phyloP scores from a whole-genome alignment of 2,329 filamentous ascomycete species.

The Drechslera avenae region DNA sequence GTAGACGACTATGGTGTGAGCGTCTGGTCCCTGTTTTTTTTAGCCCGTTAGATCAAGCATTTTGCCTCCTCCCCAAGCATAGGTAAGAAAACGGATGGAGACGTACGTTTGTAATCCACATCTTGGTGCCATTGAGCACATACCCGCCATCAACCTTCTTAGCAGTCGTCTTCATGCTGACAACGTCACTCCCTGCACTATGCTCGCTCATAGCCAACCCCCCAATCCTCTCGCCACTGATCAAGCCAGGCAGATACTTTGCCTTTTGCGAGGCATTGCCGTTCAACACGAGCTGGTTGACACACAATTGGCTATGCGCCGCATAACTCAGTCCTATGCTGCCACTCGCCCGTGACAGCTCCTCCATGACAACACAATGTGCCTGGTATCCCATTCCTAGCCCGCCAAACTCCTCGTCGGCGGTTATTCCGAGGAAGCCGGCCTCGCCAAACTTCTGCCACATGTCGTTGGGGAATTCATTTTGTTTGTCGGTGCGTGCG shows the following conservation, averaged over 20 bases:
- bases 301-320: constrained; percentile 92
- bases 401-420: constrained; percentile 88
- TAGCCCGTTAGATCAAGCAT: background rate
- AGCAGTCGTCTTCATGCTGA: constrained; percentile 90
- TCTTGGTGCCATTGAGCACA: constrained; percentile 86
- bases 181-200: constrained; percentile 88
- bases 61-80: background rate
- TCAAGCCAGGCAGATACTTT: constrained; percentile 77
- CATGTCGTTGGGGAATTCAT: constrained; percentile 88
- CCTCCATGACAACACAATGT: constrained; percentile 94
- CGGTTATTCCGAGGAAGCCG: constrained; percentile 89
- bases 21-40: constrained; percentile 74
- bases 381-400: constrained; percentile 94
- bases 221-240: constrained; percentile 80
- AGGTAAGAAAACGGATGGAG: background rate
- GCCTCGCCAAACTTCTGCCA: constrained; percentile 94
- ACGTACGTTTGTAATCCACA: constrained; percentile 96
- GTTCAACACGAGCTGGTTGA: constrained; percentile 95
- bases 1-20: constrained; percentile 93
- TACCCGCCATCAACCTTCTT: constrained; percentile 83
- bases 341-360: constrained; percentile 84
- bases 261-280: constrained; percentile 78
- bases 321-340: constrained; percentile 91
- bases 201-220: constrained; percentile 95
- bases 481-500: constrained; percentile 78